phyloP scores from a whole-genome alignment of 2,329 filamentous ascomycete species.

The Clarireedia sp. region DNA sequence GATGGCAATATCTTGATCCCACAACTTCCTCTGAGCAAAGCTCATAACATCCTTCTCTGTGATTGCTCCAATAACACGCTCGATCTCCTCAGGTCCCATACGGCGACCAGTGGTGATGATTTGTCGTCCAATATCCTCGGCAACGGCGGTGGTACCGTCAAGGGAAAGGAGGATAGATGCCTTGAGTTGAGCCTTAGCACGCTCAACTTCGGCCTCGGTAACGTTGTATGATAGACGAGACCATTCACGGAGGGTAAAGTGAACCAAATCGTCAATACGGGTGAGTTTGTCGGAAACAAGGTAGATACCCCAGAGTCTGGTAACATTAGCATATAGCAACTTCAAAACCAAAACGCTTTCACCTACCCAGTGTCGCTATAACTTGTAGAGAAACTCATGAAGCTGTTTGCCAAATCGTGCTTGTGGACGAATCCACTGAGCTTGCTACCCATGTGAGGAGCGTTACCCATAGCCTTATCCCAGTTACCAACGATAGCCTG shows the following conservation, averaged over 20 bases:
- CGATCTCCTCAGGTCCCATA: conserved; percentile 86
- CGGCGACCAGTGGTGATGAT: conserved; percentile 95
- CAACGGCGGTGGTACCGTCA: conserved; percentile 92
- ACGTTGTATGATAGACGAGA: conserved; percentile 87
- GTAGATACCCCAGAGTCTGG: conserved; percentile 98
- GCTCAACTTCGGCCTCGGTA: conserved; percentile 84
- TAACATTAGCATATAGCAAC: conserved; percentile 30
- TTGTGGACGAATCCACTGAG: conserved; percentile 91
- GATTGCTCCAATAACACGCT: conserved; percentile 80
- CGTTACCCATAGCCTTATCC: conserved; percentile 97
- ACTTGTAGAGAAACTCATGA: conserved; percentile 99
- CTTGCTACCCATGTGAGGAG: conserved; percentile 95
- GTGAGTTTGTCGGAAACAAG: conserved; percentile 85
- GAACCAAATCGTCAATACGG: conserved; percentile 86
- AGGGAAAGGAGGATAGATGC: conserved; percentile 94
- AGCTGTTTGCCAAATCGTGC: conserved; percentile 95
- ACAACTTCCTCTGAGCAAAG: conserved; percentile 89
- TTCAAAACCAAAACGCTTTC: neutral
- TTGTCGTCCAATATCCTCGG: conserved; percentile 97
- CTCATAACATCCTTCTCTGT: conserved; percentile 96
- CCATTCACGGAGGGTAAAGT: conserved; percentile 99
- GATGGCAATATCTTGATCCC: conserved; percentile 95
- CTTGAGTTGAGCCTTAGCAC: conserved; percentile 98
- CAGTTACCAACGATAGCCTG: conserved; percentile 99
- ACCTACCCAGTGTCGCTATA: conserved; percentile 97